Base-by-base conservation (phyloP, 176 grass and related monocot genomes). In the Lolium multiflorum region DNA sequence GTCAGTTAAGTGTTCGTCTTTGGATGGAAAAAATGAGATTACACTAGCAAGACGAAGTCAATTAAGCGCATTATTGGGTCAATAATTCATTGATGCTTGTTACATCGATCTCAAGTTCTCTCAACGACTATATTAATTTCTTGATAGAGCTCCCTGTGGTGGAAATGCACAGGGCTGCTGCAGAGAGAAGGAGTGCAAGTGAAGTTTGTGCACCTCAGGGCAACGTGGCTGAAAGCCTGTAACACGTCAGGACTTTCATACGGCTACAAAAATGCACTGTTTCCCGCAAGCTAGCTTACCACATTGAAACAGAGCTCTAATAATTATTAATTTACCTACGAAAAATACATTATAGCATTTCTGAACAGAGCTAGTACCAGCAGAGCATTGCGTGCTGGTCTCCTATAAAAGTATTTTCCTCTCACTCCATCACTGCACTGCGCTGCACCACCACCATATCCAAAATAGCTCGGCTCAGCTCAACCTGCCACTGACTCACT, bases 61-160 rank as follows among this genome's bases (percentile, higher is more conserved):
- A 14, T 67, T 20, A 37, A 22, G 39, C 10, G 57, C 31, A 20
- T 26, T 5, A 21, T 71, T 61, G 4, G 20, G 17, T 64, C 79
- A 71, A 73, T 21, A 64, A 87, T 83, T 48, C 57, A 66, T 48
- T 20, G 63, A 0, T 38, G 47, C 35, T 35, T 56, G 79, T 81
- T 83, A 83, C 84, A 79, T 83, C 80, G 83, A 73, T 62, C 56
- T 79, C 67, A 74, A 49, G 69, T 9, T 24, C 57, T 24, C 57
- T 73, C 74, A 37, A 48, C 28, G 1, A 64, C 18, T 7, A 14
- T 52, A 87, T 76, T 81, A 50, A 91, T 80, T 84, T 84, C 49
- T 5, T 50, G 89, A 83, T 6, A 49, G 89, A n/a, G 18, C 74
- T 87, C 58, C 48, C 47, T 87, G 80, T 66, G 80, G 84, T 80